Base-by-base conservation (phyloP, 2,329 filamentous ascomycete genomes). In the Drechslera avenae region DNA sequence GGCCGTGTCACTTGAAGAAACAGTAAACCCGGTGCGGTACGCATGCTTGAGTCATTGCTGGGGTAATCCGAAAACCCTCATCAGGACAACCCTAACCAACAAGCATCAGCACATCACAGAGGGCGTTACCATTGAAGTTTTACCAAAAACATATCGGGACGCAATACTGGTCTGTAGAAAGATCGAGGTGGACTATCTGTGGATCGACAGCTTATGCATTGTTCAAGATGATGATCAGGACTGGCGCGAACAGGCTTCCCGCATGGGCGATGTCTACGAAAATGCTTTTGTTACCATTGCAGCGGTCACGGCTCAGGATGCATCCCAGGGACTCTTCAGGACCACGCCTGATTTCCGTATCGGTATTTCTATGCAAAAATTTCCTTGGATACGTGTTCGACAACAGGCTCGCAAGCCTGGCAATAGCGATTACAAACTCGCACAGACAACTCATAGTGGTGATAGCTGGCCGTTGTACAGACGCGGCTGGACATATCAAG, bases 151-250 rank as follows among this genome's bases (percentile, higher is more conserved):
- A 17, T 35, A 23, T 5, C 14, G 9, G 19, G 31, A 35, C 9
- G n/a, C 31, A 3, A 31, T 35, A 4, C 2, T 18, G 5, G 31
- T 43, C 5, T 43, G 40, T 4, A 43, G 28, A 35, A 14, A 43
- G 5, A 31, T 43, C 3, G 31, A n/a, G 7, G 16, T 43, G 2
- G 2, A 35, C 9, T 39, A 43, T 28, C 3, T 45, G 2, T 52
- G 44, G 44, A 52, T 48, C 3, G 44, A 48, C 17, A 45, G 42
- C 18, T 19, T 48, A 10, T 52, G 50, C 17, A 39, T 52, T 16
- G 12, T 44, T 9, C 44, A 52, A 28, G 34, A 52, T n/a, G 19
- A 33, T 21, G 13, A 28, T 2, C 17, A 39, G 6, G 50, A 52
- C 26, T 52, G 44, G 26, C 32, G 14, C 3, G 31, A 23, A 16